Evolutionary conservation across 495 filamentous ascomycete species (phyloP).

Genomic region (Diplogelasinospora grovesii): DNA sequence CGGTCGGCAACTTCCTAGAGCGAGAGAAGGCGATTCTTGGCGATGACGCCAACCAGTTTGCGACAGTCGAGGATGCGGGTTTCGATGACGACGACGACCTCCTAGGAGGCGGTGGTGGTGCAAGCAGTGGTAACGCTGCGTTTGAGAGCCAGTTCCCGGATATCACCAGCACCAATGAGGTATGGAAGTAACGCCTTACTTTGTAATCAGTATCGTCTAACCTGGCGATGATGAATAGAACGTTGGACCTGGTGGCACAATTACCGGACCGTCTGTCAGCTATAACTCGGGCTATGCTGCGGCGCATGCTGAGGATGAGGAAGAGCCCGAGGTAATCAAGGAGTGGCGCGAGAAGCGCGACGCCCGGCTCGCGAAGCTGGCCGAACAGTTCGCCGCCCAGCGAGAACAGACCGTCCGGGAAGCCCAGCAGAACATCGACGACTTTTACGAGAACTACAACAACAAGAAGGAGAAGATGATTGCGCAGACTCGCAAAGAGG

Average conservation of each 20-base stretch:
- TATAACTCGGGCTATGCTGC: slow-evolving; percentile 62
- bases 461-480: slow-evolving; percentile 89
- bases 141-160: slow-evolving; percentile 88
- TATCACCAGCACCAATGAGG: slow-evolving; percentile 74
- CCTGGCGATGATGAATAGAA: slow-evolving; percentile 49
- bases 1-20: slow-evolving; percentile 74
- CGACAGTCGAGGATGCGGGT: slow-evolving; percentile 66
- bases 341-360: slow-evolving; percentile 90
- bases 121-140: slow-evolving; percentile 49
- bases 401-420: slow-evolving; percentile 77
- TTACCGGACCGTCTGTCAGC: slow-evolving; percentile 66
- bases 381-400: slow-evolving; percentile 66
- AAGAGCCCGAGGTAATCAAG: slow-evolving; percentile 81
- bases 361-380: slow-evolving; percentile 65
- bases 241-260: slow-evolving; percentile 80
- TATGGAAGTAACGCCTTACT: slow-evolving; percentile 37
- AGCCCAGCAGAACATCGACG: slow-evolving; percentile 85
- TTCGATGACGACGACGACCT: slow-evolving; percentile 65
- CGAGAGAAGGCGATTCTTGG: slow-evolving; percentile 84
- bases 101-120: slow-evolving; percentile 54
- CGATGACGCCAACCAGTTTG: slow-evolving; percentile 88
- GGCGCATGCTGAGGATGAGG: slow-evolving; percentile 52
- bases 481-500: slow-evolving; percentile 76
- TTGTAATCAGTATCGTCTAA: slow-evolving; percentile 16
- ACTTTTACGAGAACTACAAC: slow-evolving; percentile 99